Conservation (phyloP, 768 basidiomycete genomes). For the Paxillus involutus region DNA sequence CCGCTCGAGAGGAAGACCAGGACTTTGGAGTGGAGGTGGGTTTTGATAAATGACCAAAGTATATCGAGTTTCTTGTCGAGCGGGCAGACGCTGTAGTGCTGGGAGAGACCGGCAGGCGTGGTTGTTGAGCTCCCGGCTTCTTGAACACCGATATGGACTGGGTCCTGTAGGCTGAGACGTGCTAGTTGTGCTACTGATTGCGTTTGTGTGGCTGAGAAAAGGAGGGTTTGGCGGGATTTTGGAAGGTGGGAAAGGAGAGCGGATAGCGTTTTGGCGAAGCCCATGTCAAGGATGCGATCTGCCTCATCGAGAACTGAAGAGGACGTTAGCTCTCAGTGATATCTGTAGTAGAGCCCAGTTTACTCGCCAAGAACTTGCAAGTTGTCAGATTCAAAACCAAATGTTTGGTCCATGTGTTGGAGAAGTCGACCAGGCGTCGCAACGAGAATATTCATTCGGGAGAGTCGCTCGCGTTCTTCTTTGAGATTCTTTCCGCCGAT, state of each 20-base stretch:
- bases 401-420: constrained; percentile 98
- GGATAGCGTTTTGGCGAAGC: constrained; percentile 84
- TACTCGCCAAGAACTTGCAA: constrained; percentile 85
- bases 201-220: constrained; percentile 97
- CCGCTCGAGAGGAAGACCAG: constrained; percentile 94
- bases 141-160: constrained; percentile 69
- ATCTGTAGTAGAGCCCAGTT: not conserved
- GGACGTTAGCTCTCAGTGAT: not conserved
- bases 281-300: constrained; percentile 95
- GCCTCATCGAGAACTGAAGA: constrained; percentile 89
- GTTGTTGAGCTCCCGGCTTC: constrained; percentile 42
- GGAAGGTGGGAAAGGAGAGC: constrained; percentile 93
- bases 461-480: constrained; percentile 85
- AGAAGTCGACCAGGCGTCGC: constrained; percentile 93
- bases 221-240: constrained; percentile 87
- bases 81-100: constrained; percentile 81
- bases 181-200: constrained; percentile 86
- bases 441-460: constrained; percentile 97
- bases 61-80: constrained; percentile 89
- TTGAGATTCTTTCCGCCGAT: constrained; percentile 96
- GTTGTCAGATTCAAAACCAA: constrained; percentile 89
- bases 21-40: constrained; percentile 86
- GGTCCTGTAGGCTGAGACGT: constrained; percentile 83
- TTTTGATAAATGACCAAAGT: constrained; percentile 93
- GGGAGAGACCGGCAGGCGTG: constrained; percentile 80